Evolutionary conservation across 225 moss, liverwort and hornwort species (phyloP).

Genomic region (Physcomitrium patens): DNA sequence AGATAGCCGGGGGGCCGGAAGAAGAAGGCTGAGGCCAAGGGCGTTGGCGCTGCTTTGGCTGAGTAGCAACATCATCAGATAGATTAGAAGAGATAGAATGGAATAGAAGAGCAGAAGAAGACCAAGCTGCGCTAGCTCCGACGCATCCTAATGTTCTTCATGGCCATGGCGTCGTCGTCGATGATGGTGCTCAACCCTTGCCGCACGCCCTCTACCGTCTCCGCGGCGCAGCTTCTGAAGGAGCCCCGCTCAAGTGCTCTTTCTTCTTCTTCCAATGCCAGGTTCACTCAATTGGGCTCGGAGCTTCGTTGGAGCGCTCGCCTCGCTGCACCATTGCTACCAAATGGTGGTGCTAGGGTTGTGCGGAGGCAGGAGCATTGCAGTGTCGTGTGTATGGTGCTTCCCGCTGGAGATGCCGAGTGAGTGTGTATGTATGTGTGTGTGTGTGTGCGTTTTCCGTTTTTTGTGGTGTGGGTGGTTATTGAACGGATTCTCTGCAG

Average conservation of each 20-base stretch:
- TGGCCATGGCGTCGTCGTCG: slow-evolving; percentile 43
- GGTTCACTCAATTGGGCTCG: slow-evolving; percentile 23
- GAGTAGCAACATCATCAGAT: too few species aligned
- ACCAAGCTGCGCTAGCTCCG: too few species aligned
- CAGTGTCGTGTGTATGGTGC: slow-evolving; percentile 45
- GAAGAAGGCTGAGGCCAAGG: too few species aligned
- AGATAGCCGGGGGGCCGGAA: too few species aligned
- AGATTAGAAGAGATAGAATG: too few species aligned
- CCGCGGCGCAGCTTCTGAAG: slow-evolving; percentile 15
- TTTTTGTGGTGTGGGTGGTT: too few species aligned
- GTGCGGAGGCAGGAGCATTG: slow-evolving; percentile 27
- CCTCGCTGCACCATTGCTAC: slow-evolving; percentile 33
- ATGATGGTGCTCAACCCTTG: slow-evolving; percentile 2
- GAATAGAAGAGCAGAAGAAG: too few species aligned
- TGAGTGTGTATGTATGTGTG: slow-evolving; percentile 18
- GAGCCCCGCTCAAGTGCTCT: slow-evolving; percentile 7
- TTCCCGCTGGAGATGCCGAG: slow-evolving; percentile 55
- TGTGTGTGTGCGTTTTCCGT: too few species aligned
- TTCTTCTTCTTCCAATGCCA: slow-evolving; percentile 18
- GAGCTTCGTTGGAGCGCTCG: slow-evolving; percentile 46
- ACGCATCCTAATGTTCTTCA: too few species aligned
- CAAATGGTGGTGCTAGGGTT: slow-evolving; percentile 32
- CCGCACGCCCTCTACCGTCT: slow-evolving; percentile 25
- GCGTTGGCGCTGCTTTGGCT: too few species aligned
- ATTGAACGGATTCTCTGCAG: background rate